phyloP scores from a whole-genome alignment of 495 filamentous ascomycete species.

The Daldinia decipiens region DNA sequence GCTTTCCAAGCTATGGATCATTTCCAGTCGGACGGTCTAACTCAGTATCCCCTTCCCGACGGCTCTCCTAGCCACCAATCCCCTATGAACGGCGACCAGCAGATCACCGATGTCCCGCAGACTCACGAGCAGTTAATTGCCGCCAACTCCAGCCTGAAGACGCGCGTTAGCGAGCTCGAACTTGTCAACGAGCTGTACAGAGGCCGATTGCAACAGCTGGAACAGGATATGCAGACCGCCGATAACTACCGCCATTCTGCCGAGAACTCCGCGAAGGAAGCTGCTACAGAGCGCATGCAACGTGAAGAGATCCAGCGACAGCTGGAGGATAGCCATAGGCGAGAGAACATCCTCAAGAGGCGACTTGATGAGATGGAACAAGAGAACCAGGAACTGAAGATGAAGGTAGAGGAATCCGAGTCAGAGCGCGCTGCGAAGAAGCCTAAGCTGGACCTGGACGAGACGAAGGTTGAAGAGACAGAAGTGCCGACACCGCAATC shows the following conservation, averaged over 20 bases:
- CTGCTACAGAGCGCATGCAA: constrained; percentile 52
- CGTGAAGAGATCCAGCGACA: constrained; percentile 66
- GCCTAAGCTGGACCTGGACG: constrained; percentile 48
- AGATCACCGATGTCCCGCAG: constrained; percentile 73
- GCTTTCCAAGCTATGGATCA: constrained; percentile 77
- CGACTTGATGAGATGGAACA: constrained; percentile 82
- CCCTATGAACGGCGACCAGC: constrained; percentile 76
- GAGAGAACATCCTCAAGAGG: constrained; percentile 85
- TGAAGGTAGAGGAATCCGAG: constrained; percentile 50
- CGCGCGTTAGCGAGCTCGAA: constrained; percentile 91
- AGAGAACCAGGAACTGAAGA: constrained; percentile 58
- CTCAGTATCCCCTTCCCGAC: constrained; percentile 63
- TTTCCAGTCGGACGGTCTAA: constrained; percentile 61
- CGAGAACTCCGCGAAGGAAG: constrained; percentile 55
- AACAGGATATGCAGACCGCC: constrained; percentile 66
- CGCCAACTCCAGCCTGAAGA: constrained; percentile 83
- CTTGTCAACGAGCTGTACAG: constrained; percentile 95
- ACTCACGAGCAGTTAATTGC: constrained; percentile 82
- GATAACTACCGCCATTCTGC: constrained; percentile 51
- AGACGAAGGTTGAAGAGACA: constrained; percentile 35
- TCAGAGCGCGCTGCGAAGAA: constrained; percentile 51
- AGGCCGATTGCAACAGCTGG: constrained; percentile 86
- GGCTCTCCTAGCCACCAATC: constrained; percentile 73
- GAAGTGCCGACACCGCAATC: constrained; percentile 45
- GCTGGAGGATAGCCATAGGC: constrained; percentile 76